A percentile compares a stretch with the other conserved stretches of the same genome.
Conservation (phyloP, 2,329 filamentous ascomycete genomes). For the Chalaropsis ovoidea region DNA sequence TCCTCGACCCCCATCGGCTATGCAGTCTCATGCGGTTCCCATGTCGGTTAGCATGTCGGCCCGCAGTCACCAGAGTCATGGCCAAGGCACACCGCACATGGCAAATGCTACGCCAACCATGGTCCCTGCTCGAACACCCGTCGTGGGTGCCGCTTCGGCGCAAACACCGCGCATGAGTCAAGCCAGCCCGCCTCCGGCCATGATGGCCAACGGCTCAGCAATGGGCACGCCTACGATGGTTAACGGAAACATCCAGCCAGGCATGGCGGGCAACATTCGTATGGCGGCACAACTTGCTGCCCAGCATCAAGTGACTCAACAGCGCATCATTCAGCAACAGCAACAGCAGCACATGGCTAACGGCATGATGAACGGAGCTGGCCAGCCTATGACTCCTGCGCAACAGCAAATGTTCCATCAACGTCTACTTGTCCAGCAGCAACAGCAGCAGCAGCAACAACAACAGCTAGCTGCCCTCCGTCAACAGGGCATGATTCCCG, state of each 20-base stretch:
- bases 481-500: conserved; percentile 12
- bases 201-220: conserved; percentile 46
- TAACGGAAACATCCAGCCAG: conserved; percentile 11
- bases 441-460: conserved; percentile 33
- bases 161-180: conserved; percentile 54
- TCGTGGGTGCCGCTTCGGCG: conserved; percentile 42
- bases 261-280: conserved; percentile 12
- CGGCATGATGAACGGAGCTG: conserved; percentile 32
- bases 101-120: conserved; percentile 52
- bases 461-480: conserved; percentile 28
- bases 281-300: conserved; percentile 38
- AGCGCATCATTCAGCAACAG: conserved; percentile 38
- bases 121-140: conserved; percentile 46
- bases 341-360: conserved; percentile 38
- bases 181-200: conserved; percentile 50
- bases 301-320: conserved; percentile 35
- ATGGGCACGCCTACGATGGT: conserved; percentile 32
- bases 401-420: conserved; percentile 31
- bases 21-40: conserved; percentile 48
- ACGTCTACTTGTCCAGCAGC: conserved; percentile 26
- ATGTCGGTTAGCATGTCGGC: conserved; percentile 55
- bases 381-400: conserved; percentile 33
- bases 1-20: conserved; percentile 54
- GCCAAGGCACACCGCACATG: conserved; percentile 53
- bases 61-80: conserved; percentile 57